Evolutionary conservation across 306 rosid species (phyloP).

Genomic region (Cyamopsis tetragonoloba): DNA sequence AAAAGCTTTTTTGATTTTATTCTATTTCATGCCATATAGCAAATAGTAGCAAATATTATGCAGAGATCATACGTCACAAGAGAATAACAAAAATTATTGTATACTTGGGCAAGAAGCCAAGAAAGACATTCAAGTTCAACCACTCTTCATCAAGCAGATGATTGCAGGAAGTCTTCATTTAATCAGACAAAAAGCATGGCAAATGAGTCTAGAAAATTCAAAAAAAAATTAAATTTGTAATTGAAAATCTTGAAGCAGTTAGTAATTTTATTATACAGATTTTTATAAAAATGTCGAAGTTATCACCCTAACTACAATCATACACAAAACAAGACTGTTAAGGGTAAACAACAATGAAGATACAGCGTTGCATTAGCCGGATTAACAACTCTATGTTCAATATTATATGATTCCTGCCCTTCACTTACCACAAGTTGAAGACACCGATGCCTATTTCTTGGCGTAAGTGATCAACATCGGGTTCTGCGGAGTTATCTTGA

Average conservation of each 20-base stretch:
- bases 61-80: neutral
- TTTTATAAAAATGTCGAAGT: slow-evolving; percentile 9
- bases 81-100: neutral
- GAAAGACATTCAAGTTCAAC: neutral
- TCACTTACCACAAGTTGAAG: slow-evolving; percentile 12
- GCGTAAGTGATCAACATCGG: slow-evolving; percentile 95
- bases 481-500: slow-evolving; percentile 89
- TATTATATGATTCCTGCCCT: slow-evolving; percentile 13
- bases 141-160: neutral
- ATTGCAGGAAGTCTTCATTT: neutral
- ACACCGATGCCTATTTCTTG: slow-evolving; percentile 53
- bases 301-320: slow-evolving; percentile 30
- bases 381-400: slow-evolving; percentile 19
- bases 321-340: slow-evolving; percentile 16
- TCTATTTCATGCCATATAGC: neutral
- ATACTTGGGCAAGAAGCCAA: neutral
- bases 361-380: slow-evolving; percentile 21
- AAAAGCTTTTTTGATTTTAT: neutral
- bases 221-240: neutral
- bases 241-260: slow-evolving; percentile 3
- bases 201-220: neutral
- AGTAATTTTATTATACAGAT: slow-evolving; percentile 9
- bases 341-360: slow-evolving; percentile 21
- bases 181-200: neutral
- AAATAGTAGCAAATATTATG: neutral